Percentiles rank a stretch among this genome's conserved stretches.
phyloP scores from a whole-genome alignment of 2,329 filamentous ascomycete genomes.

The Chaetomium sp. region DNA sequence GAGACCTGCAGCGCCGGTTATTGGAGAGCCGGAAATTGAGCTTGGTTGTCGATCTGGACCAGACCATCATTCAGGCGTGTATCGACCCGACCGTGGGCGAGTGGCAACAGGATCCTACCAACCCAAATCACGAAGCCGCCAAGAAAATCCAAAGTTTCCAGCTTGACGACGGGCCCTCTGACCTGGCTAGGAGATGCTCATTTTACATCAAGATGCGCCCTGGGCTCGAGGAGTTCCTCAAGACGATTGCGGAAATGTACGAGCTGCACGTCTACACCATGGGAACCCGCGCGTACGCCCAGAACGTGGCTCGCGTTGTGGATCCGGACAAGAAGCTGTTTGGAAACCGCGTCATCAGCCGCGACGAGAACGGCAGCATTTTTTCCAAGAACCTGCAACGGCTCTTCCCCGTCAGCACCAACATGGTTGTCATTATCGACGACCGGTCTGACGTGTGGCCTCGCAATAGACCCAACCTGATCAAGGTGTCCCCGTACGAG shows the following conservation, averaged over 20 bases:
- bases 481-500: slow-evolving; percentile 92
- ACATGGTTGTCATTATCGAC: slow-evolving; percentile 99
- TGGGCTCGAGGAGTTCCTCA: slow-evolving; percentile 72
- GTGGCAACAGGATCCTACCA: slow-evolving; percentile 83
- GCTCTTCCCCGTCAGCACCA: slow-evolving; percentile 91
- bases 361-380: slow-evolving; percentile 93
- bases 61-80: slow-evolving; percentile 97
- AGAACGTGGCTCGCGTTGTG: slow-evolving; percentile 85
- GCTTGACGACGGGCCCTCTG: slow-evolving; percentile 76
- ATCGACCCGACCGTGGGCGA: slow-evolving; percentile 95
- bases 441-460: slow-evolving; percentile 95
- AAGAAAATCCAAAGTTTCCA: slow-evolving; percentile 86
- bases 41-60: slow-evolving; percentile 92
- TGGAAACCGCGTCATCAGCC: slow-evolving; percentile 88
- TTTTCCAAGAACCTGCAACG: slow-evolving; percentile 84
- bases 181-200: slow-evolving; percentile 66
- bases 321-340: slow-evolving; percentile 87
- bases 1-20: slow-evolving; percentile 77
- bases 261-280: slow-evolving; percentile 99
- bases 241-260: slow-evolving; percentile 71
- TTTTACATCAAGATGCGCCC: slow-evolving; percentile 99
- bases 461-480: slow-evolving; percentile 81
- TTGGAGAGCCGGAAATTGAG: slow-evolving; percentile 78
- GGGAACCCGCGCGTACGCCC: slow-evolving; percentile 94
- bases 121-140: slow-evolving; percentile 86